Evolutionary conservation across 2,329 filamentous ascomycete genomes (phyloP).

Genomic region (Alternaria postmessia): DNA sequence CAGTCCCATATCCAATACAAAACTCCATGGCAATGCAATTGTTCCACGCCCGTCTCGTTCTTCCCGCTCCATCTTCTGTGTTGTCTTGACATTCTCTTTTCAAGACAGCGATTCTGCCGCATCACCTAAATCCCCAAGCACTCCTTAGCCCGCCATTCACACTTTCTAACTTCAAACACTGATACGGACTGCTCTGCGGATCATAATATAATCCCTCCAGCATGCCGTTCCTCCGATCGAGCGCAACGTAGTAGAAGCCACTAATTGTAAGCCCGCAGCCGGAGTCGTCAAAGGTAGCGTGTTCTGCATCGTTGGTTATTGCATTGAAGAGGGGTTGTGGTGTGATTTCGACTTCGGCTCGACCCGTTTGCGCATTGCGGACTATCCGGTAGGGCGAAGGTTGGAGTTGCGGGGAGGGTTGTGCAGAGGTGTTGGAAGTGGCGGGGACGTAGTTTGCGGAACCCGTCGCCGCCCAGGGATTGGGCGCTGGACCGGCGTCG

Average conservation of each 20-base stretch:
- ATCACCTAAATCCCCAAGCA: conserved; percentile 49
- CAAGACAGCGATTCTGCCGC: conserved; percentile 2
- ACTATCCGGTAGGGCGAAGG: conserved; percentile 28
- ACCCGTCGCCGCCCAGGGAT: not conserved
- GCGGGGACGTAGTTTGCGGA: conserved; percentile 7
- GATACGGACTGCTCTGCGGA: conserved; percentile 62
- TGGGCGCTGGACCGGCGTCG: conserved; percentile 7
- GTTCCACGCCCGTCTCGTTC: not conserved
- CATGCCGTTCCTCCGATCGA: conserved; percentile 56
- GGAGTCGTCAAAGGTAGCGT: conserved; percentile 41
- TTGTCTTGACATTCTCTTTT: not conserved
- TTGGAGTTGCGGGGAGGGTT: conserved; percentile 11
- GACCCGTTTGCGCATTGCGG: conserved; percentile 22
- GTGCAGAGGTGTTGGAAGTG: not conserved
- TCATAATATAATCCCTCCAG: conserved; percentile 64
- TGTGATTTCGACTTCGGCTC: conserved; percentile 24
- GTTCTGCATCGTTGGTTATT: conserved; percentile 26
- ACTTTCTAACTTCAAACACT: conserved; percentile 58
- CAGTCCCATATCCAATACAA: not conserved
- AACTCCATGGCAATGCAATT: conserved; percentile 1
- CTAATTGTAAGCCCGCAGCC: conserved; percentile 60
- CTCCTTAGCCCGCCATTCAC: conserved; percentile 45
- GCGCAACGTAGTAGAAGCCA: conserved; percentile 63
- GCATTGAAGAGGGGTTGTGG: conserved; percentile 9
- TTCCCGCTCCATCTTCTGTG: not conserved